These are phyloP conservation scores for Metarhizium anisopliae DNA, from an alignment of 2,329 filamentous ascomycete genomes.

Conservation along the genomic window DNA sequence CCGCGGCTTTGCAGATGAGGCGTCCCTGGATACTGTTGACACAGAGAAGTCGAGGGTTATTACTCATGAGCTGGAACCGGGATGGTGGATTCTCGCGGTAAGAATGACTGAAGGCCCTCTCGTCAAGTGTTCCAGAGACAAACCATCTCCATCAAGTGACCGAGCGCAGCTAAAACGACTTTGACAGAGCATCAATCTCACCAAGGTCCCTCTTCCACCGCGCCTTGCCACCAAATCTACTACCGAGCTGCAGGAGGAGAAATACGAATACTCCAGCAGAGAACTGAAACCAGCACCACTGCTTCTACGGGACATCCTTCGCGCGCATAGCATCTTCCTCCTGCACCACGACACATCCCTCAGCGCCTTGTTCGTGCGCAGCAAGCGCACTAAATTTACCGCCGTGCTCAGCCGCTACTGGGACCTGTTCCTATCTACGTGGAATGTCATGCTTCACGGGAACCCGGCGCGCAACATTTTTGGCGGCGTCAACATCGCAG, in stretches of 20 bases:
- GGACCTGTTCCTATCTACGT: slow-evolving; percentile 59
- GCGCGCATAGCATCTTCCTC: slow-evolving; percentile 75
- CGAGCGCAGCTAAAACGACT: not conserved
- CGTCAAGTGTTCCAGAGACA: not conserved
- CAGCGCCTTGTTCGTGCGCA: slow-evolving; percentile 56
- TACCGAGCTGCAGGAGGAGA: slow-evolving; percentile 28
- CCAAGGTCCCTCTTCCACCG: slow-evolving; percentile 56
- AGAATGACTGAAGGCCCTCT: slow-evolving; percentile 22
- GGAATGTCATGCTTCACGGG: slow-evolving; percentile 85
- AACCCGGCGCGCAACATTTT: slow-evolving; percentile 77
- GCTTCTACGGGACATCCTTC: slow-evolving; percentile 69
- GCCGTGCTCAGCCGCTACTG: slow-evolving; percentile 71
- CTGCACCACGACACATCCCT: slow-evolving; percentile 78
- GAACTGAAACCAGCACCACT: slow-evolving; percentile 79
- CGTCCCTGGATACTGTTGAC: slow-evolving; percentile 75
- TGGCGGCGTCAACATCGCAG: slow-evolving; percentile 77
- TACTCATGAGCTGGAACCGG: slow-evolving; percentile 75
- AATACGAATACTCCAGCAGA: slow-evolving; percentile 74
- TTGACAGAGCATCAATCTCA: slow-evolving; percentile 58
- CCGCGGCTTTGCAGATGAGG: slow-evolving; percentile 72
- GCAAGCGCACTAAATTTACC: slow-evolving; percentile 60
- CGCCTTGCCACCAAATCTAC: slow-evolving; percentile 33
- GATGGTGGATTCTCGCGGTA: slow-evolving; percentile 95
- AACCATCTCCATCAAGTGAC: not conserved
- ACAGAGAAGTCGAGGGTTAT: slow-evolving; percentile 83